Base-by-base conservation (phyloP, 352 stramenopile species). In the Globisporangium splendens region DNA sequence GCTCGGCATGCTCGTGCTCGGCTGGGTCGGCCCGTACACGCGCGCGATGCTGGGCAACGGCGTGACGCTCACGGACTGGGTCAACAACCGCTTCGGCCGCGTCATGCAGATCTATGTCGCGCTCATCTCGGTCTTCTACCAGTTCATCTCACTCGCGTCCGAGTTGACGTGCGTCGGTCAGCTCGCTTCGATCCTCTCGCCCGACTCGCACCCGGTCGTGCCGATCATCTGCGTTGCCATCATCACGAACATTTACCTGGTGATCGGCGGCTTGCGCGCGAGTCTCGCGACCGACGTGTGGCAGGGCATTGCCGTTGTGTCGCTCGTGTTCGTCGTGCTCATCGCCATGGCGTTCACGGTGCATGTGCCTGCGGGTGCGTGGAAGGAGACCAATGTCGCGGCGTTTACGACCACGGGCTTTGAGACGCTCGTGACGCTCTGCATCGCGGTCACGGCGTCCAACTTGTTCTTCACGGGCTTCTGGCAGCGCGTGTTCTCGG, bases 391-490 rank as follows among this genome's bases (percentile, higher is more conserved):
- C 1, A 74, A 88, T 31, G 64, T 92, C 10, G 79, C 74, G 15
- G 78, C 79, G 14, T 89, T 92, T 59, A 90, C 79, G 1, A 68
- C 56, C 13, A 50, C 31, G 3, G 83, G 83, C 43, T 92, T 92
- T 50, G 79, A 92, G 65, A 77, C 79, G 17, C 61, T 92, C 1
- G 73, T 92, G 49, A 92, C 83, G 42, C 69, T 92, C 6, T 68
- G 74, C 12, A 88, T 92, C 53, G 82, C 83, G 15, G 62, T 90
- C 5, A 75, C 69, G 11, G 69, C 79, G 14, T 75, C 79, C 15
- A 90, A 86, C 50, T 59, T 92, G 15, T 92, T 92, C 65, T 88
- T 89, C 66, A 90, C 83, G 53, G 83, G 78, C 54, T 92, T 83
- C 55, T 92, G 83, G 83, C 83, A 90, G 63, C 79, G 83, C 44